Evolutionary conservation across 1,284 basidiomycete genomes (phyloP), one percentile per base, ranked within the genome.

Genomic region (Ganoderma meredithae): DNA sequence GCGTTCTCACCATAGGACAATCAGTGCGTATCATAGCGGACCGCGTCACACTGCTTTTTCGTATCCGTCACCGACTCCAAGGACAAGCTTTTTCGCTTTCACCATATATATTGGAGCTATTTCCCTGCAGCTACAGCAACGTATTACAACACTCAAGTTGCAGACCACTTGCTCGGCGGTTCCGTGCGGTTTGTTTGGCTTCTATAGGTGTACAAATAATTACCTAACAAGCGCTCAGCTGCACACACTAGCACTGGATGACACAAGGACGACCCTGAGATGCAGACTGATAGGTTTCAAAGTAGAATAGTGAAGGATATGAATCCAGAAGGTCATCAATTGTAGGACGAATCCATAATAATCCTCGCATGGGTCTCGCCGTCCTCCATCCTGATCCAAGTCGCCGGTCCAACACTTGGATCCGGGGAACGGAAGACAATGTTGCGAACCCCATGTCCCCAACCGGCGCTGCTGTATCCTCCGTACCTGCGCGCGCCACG

Each of bases 371-470:
- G 73, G 17, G 71, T 72, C 58, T 68, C 67, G 19, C 73, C 73
- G 25, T 71, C 71, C 60, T 74, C 68, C 69, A 72, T 72, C 71
- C 88, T 75, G 55, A 92, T 88, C 84, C 90, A 92, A 0, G 88
- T 89, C 69, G 88, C 83, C 19, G 88, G 80, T 0, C 82, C 81
- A 0, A 78, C 79, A 17, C 72, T 76, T 5, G 85, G 83, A 58
- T 83, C 74, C 0, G 84, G 73, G 3, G 87, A 85, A n/a, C 78
- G 78, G 75, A 91, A 90, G 0, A 88, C 69, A 39, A 91, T 76
- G 73, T 90, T 88, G n/a, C 90, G 83, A 31, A 90, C 87, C 27
- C 90, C 90, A 63, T 85, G 83, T 0, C 85, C 88, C 90, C 90
- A 92, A 4, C 81, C 80, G 0, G 79, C 70, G 27, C 79, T 70